A percentile compares a stretch with the other conserved stretches of the same genome.
Conservation (phyloP, 768 basidiomycete genomes). For the Tulasnella sp. region DNA sequence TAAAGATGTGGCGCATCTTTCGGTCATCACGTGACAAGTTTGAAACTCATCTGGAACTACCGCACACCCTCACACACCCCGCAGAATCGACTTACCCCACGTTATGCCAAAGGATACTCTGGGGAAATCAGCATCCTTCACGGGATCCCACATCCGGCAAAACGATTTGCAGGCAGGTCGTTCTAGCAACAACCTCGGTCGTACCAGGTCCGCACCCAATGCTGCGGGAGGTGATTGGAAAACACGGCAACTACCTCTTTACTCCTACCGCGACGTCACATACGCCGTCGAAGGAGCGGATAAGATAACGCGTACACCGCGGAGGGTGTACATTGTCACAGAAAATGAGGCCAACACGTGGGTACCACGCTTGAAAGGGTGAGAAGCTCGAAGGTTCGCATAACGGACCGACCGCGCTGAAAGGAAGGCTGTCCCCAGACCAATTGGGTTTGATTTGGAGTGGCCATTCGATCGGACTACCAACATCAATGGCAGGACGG, state of each 20-base stretch:
- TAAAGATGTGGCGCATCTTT: too few species aligned
- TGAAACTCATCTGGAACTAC: too few species aligned
- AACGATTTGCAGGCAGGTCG: neutral
- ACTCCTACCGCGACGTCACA: neutral
- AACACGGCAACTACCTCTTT: neutral
- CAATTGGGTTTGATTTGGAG: neutral
- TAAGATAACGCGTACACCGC: neutral
- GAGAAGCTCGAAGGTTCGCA: neutral
- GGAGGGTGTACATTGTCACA: neutral
- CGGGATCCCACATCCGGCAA: neutral
- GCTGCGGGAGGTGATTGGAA: neutral
- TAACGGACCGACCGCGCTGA: neutral
- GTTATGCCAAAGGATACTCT: neutral
- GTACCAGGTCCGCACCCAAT: too few species aligned
- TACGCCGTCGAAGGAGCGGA: neutral
- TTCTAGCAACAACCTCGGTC: too few species aligned
- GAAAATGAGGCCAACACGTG: neutral
- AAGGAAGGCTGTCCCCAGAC: neutral
- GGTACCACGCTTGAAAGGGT: neutral
- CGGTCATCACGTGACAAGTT: too few species aligned
- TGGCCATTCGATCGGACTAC: neutral
- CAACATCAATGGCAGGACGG: neutral
- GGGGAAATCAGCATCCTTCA: neutral
- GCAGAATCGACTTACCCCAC: too few species aligned
- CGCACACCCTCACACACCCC: too few species aligned